Evolutionary conservation across 495 filamentous ascomycete genomes (phyloP).

Genomic region (Bathelium albidoporum): DNA sequence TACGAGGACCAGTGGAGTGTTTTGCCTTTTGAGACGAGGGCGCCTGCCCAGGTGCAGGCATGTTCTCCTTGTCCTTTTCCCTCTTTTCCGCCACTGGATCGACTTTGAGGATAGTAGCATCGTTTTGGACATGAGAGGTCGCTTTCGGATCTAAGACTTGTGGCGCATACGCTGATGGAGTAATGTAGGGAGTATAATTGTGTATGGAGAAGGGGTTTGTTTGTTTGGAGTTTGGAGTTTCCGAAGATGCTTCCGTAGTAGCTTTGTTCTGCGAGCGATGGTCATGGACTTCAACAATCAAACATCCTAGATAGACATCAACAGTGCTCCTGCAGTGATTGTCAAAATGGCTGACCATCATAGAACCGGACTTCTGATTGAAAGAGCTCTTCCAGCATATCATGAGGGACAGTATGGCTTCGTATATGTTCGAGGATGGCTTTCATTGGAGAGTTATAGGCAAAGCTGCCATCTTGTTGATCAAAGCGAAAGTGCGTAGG

Average conservation of each 20-base stretch:
- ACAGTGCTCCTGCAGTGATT: not conserved
- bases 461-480: slow-evolving; percentile 82
- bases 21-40: slow-evolving; percentile 30
- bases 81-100: slow-evolving; percentile 27
- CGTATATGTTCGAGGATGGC: slow-evolving; percentile 69
- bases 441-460: slow-evolving; percentile 84
- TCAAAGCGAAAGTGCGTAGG: slow-evolving; percentile 85
- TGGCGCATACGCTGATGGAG: slow-evolving; percentile 66
- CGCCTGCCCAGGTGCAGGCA: slow-evolving; percentile 39
- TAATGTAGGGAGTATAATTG: slow-evolving; percentile 77
- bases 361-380: slow-evolving; percentile 69
- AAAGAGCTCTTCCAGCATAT: slow-evolving; percentile 61
- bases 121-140: slow-evolving; percentile 12
- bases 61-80: slow-evolving; percentile 37
- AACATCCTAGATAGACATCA: slow-evolving; percentile 46
- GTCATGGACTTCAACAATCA: slow-evolving; percentile 87
- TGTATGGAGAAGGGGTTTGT: slow-evolving; percentile 70
- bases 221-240: slow-evolving; percentile 47
- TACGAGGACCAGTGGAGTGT: slow-evolving; percentile 50
- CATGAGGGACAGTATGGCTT: slow-evolving; percentile 56
- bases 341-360: slow-evolving; percentile 48
- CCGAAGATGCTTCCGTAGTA: slow-evolving; percentile 42
- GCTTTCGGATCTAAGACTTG: slow-evolving; percentile 1
- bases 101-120: not conserved
- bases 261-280: slow-evolving; percentile 55